Conservation (phyloP, 177 flowering plant genomes). For the Vitis hybrid region DNA sequence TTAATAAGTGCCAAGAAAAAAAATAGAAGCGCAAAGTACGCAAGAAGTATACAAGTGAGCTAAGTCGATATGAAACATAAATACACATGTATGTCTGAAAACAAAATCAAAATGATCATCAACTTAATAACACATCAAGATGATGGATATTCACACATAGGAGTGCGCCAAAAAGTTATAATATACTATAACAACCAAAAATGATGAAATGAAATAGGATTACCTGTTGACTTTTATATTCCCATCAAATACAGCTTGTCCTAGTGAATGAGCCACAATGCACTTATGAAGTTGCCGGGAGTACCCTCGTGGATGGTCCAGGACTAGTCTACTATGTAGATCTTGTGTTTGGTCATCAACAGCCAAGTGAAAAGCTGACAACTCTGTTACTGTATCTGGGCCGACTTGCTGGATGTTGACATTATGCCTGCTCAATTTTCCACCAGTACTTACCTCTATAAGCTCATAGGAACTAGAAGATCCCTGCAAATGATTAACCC, state of each 20-base stretch:
- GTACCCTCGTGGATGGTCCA: conserved; percentile 86
- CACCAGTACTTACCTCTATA: conserved; percentile 81
- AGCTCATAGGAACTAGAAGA: conserved; percentile 67
- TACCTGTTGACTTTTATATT: conserved; percentile 89
- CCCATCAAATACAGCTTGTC: conserved; percentile 92
- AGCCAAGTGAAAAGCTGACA: no score
- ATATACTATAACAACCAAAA: not conserved
- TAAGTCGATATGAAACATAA: no score
- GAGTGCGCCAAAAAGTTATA: not conserved
- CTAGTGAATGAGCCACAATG: conserved; percentile 76
- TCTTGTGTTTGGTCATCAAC: no score
- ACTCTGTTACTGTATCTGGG: no score
- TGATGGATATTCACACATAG: not conserved
- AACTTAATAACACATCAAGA: no score
- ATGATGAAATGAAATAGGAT: not conserved
- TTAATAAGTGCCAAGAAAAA: no score
- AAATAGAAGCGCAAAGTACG: no score
- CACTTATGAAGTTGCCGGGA: conserved; percentile 89
- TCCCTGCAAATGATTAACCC: conserved; percentile 44
- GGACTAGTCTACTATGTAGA: conserved; percentile 26
- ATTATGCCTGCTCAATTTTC: conserved; percentile 75
- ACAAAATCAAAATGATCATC: no score
- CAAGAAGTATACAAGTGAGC: no score
- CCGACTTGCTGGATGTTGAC: no score
- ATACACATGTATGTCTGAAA: no score